Conservation (phyloP, 441 rosid genomes). For the Aleurites moluccanus region DNA sequence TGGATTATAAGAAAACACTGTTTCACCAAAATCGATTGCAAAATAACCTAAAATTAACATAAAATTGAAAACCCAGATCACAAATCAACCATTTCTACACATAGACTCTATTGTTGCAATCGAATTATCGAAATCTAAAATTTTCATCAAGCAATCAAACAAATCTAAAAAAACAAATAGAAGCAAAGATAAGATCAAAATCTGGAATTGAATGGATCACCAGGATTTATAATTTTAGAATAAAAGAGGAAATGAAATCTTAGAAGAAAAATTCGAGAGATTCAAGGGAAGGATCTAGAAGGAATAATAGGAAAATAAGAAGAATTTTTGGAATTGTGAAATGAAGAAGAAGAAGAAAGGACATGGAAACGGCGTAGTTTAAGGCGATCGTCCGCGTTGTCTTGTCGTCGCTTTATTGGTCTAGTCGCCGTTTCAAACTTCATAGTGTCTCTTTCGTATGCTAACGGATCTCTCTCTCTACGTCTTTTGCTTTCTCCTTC, state of each 20-base stretch:
- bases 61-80: background rate
- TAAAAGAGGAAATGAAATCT: background rate
- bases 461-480: conserved; percentile 5
- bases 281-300: background rate
- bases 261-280: background rate
- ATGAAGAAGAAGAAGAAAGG: background rate
- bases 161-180: background rate
- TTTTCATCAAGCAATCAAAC: background rate
- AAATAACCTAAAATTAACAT: background rate
- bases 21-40: background rate
- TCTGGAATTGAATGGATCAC: background rate
- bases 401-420: background rate
- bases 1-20: background rate
- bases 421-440: background rate
- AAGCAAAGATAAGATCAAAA: background rate
- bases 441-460: background rate
- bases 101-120: background rate
- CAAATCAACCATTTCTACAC: background rate
- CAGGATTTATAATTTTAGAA: background rate
- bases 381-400: background rate
- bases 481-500: background rate
- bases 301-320: background rate
- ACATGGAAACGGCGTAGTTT: conserved; percentile 8
- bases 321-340: background rate
- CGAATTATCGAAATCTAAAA: background rate